phyloP scores from a whole-genome alignment of 2,329 filamentous ascomycete species.

The Exophiala dermatitidis region DNA sequence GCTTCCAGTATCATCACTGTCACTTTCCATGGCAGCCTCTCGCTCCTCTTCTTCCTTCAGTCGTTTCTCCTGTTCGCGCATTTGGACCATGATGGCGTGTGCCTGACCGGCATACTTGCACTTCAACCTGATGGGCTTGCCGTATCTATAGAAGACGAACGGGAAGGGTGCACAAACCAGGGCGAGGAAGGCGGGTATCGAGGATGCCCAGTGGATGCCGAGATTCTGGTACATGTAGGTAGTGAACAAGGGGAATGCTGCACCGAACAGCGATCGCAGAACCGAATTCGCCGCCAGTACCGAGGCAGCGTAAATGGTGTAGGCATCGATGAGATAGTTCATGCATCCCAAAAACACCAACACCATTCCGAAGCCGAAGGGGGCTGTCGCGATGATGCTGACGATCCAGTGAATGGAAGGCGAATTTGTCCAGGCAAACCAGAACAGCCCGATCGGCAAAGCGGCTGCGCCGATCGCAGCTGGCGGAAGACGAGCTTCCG shows the following conservation, averaged over 20 bases:
- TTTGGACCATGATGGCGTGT: slow-evolving; percentile 27
- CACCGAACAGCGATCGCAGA: slow-evolving; percentile 41
- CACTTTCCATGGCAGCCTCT: neutral
- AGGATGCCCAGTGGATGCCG: slow-evolving; percentile 44
- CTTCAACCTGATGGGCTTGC: slow-evolving; percentile 34
- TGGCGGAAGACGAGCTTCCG: slow-evolving; percentile 50
- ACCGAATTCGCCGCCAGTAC: slow-evolving; percentile 42
- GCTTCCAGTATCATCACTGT: neutral
- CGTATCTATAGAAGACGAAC: slow-evolving; percentile 41
- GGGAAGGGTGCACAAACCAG: slow-evolving; percentile 40
- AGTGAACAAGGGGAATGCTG: slow-evolving; percentile 45
- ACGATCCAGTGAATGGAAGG: slow-evolving; percentile 37
- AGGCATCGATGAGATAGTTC: slow-evolving; percentile 40
- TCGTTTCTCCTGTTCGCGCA: slow-evolving; percentile 13
- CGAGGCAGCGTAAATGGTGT: slow-evolving; percentile 39
- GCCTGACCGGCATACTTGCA: slow-evolving; percentile 38
- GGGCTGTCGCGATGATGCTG: slow-evolving; percentile 33
- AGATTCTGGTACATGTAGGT: slow-evolving; percentile 40
- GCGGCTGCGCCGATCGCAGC: slow-evolving; percentile 39
- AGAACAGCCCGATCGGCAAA: slow-evolving; percentile 49
- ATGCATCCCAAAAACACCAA: slow-evolving; percentile 37
- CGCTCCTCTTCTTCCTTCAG: neutral
- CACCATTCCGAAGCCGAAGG: slow-evolving; percentile 40
- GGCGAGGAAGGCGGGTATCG: slow-evolving; percentile 42
- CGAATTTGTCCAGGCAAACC: slow-evolving; percentile 55